Evolutionary conservation across 305 asterid species (phyloP).

Genomic region (Rubia balearica): DNA sequence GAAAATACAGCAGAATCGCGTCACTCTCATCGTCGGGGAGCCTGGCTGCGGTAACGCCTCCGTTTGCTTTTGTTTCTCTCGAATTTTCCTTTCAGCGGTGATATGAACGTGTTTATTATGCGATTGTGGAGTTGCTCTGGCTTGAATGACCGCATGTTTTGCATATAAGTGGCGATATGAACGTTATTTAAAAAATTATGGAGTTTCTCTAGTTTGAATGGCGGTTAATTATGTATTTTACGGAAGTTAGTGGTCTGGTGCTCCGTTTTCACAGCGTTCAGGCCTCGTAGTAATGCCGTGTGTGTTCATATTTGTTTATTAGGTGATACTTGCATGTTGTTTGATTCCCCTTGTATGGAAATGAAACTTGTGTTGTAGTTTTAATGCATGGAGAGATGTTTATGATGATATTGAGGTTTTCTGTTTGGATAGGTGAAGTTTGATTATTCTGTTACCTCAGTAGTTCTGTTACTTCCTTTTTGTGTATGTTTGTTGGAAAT

Average conservation of each 20-base stretch:
- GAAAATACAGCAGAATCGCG: conserved; percentile 74
- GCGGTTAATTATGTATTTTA: no score
- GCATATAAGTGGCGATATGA: background rate
- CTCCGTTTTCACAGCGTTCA: background rate
- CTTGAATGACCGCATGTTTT: background rate
- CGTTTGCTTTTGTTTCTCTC: background rate
- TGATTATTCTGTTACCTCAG: background rate
- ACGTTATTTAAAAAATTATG: background rate
- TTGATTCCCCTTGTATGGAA: background rate
- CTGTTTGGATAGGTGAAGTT: background rate
- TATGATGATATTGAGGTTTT: background rate
- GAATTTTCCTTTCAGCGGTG: background rate
- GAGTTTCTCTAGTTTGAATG: background rate
- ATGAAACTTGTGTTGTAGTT: no score
- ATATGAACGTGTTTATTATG: background rate
- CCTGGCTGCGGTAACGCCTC: conserved; percentile 69
- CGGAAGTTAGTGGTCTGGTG: background rate
- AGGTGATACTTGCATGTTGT: background rate
- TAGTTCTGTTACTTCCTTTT: background rate
- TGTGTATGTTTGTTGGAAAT: background rate
- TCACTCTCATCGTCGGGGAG: conserved; percentile 82
- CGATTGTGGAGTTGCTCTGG: background rate
- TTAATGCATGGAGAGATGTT: no score
- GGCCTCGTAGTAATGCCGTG: background rate
- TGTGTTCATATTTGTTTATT: background rate